Evolutionary conservation across 1,284 basidiomycete species (phyloP).

Genomic region (Ganoderma lucidum): DNA sequence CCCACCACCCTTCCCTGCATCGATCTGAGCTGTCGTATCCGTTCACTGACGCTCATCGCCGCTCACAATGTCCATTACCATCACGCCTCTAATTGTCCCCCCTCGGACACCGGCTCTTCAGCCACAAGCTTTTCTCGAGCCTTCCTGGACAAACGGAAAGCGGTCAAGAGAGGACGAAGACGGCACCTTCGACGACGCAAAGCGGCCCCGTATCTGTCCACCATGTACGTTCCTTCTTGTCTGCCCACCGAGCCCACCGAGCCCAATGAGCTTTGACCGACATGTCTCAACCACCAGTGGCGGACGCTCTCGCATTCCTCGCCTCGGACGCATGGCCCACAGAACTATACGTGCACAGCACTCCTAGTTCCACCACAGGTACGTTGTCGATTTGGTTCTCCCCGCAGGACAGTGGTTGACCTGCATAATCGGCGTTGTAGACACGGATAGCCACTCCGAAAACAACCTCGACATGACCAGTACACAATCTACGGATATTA

Average conservation of each 20-base stretch:
- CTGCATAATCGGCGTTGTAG: not conserved
- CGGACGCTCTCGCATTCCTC: not conserved
- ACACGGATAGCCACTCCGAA: not conserved
- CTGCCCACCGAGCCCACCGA: not conserved
- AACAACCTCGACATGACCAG: not conserved
- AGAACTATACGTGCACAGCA: not conserved
- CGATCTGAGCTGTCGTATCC: not conserved
- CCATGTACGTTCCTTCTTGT: not conserved
- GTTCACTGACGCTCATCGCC: not conserved
- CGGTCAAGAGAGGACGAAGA: not conserved
- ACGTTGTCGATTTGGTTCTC: not conserved
- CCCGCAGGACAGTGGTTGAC: not conserved
- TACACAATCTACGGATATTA: not conserved
- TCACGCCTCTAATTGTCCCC: not conserved
- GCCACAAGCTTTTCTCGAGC: not conserved
- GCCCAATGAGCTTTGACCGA: not conserved
- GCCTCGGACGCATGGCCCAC: not conserved
- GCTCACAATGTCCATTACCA: not conserved
- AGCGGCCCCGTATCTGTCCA: not conserved
- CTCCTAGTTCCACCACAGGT: not conserved
- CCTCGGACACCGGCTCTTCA: not conserved
- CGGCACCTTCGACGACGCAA: not conserved
- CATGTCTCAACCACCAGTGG: constrained; percentile 7
- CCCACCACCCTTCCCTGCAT: not conserved
- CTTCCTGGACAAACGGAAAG: not conserved